Percentiles rank a stretch among this genome's conserved stretches.
Evolutionary conservation across 1,139 yeast genomes (phyloP).

Genomic region (Pichia sp.): DNA sequence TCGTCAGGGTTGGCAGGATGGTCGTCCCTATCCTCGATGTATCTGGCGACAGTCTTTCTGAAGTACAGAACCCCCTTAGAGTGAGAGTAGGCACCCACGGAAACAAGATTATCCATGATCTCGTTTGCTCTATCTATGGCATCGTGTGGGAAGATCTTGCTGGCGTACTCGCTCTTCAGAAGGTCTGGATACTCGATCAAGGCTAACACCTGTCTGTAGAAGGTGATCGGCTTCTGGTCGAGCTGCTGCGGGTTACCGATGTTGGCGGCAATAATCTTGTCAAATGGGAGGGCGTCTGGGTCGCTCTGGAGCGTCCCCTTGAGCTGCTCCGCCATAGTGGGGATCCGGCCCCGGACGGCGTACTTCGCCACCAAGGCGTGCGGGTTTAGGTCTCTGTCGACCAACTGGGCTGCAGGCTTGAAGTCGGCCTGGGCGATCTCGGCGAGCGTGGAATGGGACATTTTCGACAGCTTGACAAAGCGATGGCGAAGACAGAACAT

Average conservation of each 20-base stretch:
- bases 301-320: slow-evolving; percentile 48
- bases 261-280: slow-evolving; percentile 77
- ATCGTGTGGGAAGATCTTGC: slow-evolving; percentile 56
- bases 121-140: slow-evolving; percentile 65
- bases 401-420: slow-evolving; percentile 32
- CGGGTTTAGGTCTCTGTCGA: slow-evolving; percentile 58
- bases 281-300: slow-evolving; percentile 69
- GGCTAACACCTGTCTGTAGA: slow-evolving; percentile 86
- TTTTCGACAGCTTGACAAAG: slow-evolving; percentile 6
- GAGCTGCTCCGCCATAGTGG: slow-evolving; percentile 88
- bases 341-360: slow-evolving; percentile 92
- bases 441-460: slow-evolving; percentile 13
- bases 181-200: slow-evolving; percentile 80
- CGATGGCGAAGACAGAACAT: not conserved
- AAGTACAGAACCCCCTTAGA: slow-evolving; percentile 80
- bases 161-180: slow-evolving; percentile 36
- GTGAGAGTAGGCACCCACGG: slow-evolving; percentile 91
- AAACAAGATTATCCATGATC: slow-evolving; percentile 61
- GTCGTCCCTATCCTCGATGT: slow-evolving; percentile 70
- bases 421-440: slow-evolving; percentile 19
- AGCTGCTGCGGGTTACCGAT: slow-evolving; percentile 97
- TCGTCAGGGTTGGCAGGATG: slow-evolving; percentile 62
- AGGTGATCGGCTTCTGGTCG: slow-evolving; percentile 91
- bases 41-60: slow-evolving; percentile 75
- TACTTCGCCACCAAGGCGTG: slow-evolving; percentile 80